These are phyloP conservation scores for Cylindrotheca fusiformis DNA, from an alignment of 108 stramenopile species.

Conservation along the genomic window DNA sequence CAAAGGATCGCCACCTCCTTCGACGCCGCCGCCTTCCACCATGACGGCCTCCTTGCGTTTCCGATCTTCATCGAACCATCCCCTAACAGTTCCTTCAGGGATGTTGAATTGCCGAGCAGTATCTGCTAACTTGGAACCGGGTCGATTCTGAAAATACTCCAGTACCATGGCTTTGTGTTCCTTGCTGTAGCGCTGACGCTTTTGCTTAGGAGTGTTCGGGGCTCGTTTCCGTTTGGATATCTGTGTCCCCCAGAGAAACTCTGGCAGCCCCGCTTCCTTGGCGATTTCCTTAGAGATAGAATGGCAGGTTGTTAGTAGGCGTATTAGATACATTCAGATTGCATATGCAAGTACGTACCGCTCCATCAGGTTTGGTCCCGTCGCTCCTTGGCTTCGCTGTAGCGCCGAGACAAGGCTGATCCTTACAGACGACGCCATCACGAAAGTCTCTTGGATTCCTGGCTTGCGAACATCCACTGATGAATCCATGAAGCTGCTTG, in stretches of 20 bases:
- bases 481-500: conserved; percentile 22
- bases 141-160: not conserved
- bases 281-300: conserved; percentile 12
- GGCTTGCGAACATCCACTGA: conserved; percentile 13
- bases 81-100: conserved; percentile 25
- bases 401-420: conserved; percentile 13
- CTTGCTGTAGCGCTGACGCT: conserved; percentile 20
- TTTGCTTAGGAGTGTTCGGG: conserved; percentile 15
- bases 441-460: conserved; percentile 20
- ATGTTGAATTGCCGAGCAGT: conserved; percentile 18
- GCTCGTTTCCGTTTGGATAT: conserved; percentile 19
- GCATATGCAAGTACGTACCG: conserved; percentile 8
- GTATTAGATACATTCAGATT: too few species aligned
- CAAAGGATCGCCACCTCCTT: too few species aligned
- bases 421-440: conserved; percentile 19
- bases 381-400: not conserved
- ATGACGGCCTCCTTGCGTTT: conserved; percentile 6
- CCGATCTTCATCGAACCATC: conserved; percentile 22
- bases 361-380: conserved; percentile 4
- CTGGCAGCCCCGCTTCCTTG: conserved; percentile 13
- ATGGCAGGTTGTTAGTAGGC: too few species aligned
- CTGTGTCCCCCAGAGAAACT: conserved; percentile 25
- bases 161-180: conserved; percentile 10
- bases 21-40: too few species aligned
- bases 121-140: conserved; percentile 18